phyloP scores from a whole-genome alignment of 2,329 filamentous ascomycete species.

The Aspergillus sp. region DNA sequence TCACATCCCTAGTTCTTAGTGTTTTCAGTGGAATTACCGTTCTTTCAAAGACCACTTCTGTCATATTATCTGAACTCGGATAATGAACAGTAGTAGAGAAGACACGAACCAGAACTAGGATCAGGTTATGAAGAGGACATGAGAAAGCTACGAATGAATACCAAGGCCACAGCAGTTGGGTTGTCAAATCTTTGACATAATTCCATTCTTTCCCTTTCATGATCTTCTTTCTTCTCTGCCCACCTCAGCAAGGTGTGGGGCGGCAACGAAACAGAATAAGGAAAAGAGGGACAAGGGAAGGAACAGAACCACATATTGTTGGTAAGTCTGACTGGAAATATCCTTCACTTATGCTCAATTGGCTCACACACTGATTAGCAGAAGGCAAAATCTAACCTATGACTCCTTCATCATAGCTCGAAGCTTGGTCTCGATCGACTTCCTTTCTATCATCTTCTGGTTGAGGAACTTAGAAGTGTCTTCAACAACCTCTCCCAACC shows the following conservation, averaged over 20 bases:
- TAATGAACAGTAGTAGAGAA: background rate
- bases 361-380: constrained; percentile 9
- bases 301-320: background rate
- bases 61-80: background rate
- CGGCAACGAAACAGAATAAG: background rate
- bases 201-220: constrained; percentile 9
- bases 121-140: background rate
- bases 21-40: background rate
- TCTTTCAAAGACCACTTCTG: background rate
- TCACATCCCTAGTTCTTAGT: background rate
- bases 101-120: background rate
- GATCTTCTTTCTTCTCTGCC: background rate
- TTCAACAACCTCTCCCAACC: background rate
- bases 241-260: background rate
- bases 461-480: background rate
- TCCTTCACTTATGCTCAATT: constrained; percentile 5
- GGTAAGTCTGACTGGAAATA: background rate
- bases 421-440: constrained; percentile 14
- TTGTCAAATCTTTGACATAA: background rate
- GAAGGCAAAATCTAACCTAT: background rate
- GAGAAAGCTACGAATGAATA: background rate
- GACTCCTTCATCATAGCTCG: constrained; percentile 8
- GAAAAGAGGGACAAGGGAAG: background rate
- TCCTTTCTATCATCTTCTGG: constrained; percentile 9
- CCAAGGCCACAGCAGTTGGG: background rate